Evolutionary conservation across 306 rosid species (phyloP).

Genomic region (Amphicarpaea edgeworthii): DNA sequence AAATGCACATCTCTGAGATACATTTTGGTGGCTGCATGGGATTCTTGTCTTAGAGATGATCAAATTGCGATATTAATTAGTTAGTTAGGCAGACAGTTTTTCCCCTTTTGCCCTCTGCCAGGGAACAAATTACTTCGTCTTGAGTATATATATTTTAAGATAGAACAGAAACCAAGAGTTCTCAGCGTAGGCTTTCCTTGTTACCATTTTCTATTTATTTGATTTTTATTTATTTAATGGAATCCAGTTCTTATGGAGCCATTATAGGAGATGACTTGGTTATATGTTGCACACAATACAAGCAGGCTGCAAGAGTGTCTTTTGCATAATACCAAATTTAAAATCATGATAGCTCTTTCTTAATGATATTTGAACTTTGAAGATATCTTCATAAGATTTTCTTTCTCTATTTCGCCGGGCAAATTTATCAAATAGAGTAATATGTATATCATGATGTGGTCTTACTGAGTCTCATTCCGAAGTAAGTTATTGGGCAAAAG

Average conservation of each 20-base stretch:
- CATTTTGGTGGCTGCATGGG: slow-evolving; percentile 33
- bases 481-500: no score
- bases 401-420: no score
- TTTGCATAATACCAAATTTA: no score
- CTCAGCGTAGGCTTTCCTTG: slow-evolving; percentile 31
- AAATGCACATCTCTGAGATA: slow-evolving; percentile 15
- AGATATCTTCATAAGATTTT: no score
- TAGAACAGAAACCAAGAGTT: slow-evolving; percentile 44
- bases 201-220: slow-evolving; percentile 20
- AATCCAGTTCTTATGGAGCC: slow-evolving; percentile 13
- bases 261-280: background rate
- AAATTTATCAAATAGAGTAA: no score
- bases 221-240: slow-evolving; percentile 45
- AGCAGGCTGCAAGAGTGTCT: background rate
- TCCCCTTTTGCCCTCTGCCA: background rate
- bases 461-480: no score
- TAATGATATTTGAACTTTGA: no score
- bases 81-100: slow-evolving; percentile 7
- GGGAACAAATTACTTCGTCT: slow-evolving; percentile 41
- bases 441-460: no score
- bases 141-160: slow-evolving; percentile 33
- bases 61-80: slow-evolving; percentile 11
- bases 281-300: background rate
- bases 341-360: no score
- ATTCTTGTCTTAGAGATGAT: slow-evolving; percentile 33